Evolutionary conservation across 129 eudicot genomes (phyloP).

Genomic region (Deinandra increscens): DNA sequence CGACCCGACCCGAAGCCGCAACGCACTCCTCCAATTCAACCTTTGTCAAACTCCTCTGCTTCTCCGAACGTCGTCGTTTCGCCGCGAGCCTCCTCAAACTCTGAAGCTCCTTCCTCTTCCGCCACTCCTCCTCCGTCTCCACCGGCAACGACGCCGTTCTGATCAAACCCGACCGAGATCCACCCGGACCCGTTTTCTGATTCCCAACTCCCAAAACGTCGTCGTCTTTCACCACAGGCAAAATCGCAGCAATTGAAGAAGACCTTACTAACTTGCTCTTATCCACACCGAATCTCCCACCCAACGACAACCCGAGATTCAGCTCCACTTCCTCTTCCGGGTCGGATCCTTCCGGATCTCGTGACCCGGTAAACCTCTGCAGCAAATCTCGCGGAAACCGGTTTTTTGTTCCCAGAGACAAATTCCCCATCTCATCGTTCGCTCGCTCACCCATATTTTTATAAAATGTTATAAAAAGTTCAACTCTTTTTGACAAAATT

Average conservation of each 20-base stretch:
- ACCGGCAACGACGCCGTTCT: conserved; percentile 87
- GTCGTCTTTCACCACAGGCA: conserved; percentile 63
- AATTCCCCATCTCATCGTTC: conserved; percentile 51
- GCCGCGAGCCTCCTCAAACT: conserved; percentile 78
- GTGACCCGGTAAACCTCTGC: conserved; percentile 47
- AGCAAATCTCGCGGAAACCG: conserved; percentile 65
- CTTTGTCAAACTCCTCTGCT: conserved; percentile 50
- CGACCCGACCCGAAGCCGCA: conserved; percentile 40
- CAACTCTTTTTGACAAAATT: neutral
- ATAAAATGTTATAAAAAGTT: neutral
- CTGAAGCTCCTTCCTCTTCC: conserved; percentile 90
- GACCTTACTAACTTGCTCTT: conserved; percentile 56
- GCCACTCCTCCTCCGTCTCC: conserved; percentile 87
- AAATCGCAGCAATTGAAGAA: conserved; percentile 64
- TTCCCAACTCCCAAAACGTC: conserved; percentile 15
- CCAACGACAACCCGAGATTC: conserved; percentile 83
- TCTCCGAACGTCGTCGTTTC: conserved; percentile 78
- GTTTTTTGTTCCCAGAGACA: conserved; percentile 39
- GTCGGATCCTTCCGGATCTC: conserved; percentile 41
- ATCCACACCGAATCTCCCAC: conserved; percentile 93
- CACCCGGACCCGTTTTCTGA: conserved; percentile 17
- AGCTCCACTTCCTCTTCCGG: conserved; percentile 51
- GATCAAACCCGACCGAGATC: conserved; percentile 26
- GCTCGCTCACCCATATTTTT: conserved; percentile 42
- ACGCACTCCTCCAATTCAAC: conserved; percentile 52